phyloP scores from a whole-genome alignment of 2,329 filamentous ascomycete species.

The Xylaria sp. region DNA sequence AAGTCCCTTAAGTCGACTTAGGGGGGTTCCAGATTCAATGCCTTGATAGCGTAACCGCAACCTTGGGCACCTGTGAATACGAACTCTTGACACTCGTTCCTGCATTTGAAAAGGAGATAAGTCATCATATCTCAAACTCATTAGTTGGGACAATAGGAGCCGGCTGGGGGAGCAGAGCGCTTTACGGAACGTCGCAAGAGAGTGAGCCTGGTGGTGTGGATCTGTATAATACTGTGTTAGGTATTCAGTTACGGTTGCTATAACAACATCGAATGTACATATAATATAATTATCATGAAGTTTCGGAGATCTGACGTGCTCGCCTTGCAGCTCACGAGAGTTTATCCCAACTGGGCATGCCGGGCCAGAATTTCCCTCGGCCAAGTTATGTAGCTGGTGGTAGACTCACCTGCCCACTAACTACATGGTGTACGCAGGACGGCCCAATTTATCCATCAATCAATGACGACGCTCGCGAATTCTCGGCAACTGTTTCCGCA shows the following conservation, averaged over 20 bases:
- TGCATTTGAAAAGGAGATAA: too few species aligned
- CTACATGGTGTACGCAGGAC: constrained; percentile 5
- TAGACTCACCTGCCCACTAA: constrained; percentile 1
- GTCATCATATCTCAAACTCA: too few species aligned
- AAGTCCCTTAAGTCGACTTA: constrained; percentile 30
- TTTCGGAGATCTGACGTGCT: background rate
- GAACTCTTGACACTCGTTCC: too few species aligned
- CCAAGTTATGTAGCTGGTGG: background rate
- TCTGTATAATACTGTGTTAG: too few species aligned
- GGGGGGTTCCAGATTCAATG: background rate
- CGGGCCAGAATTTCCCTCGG: background rate
- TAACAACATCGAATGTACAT: background rate
- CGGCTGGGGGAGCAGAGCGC: too few species aligned
- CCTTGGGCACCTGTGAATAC: too few species aligned
- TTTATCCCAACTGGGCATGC: background rate
- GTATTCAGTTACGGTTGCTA: too few species aligned
- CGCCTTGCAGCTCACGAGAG: background rate
- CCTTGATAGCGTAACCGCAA: too few species aligned
- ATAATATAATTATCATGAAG: background rate
- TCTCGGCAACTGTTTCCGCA: background rate
- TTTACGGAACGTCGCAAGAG: too few species aligned
- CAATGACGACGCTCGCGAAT: constrained; percentile 16
- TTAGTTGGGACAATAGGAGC: too few species aligned
- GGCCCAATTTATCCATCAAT: constrained; percentile 39
- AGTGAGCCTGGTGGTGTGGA: too few species aligned